Percentiles rank a stretch among this genome's conserved stretches.
Conservation (phyloP, 306 rosid species). For the Dryas alaskensis region DNA sequence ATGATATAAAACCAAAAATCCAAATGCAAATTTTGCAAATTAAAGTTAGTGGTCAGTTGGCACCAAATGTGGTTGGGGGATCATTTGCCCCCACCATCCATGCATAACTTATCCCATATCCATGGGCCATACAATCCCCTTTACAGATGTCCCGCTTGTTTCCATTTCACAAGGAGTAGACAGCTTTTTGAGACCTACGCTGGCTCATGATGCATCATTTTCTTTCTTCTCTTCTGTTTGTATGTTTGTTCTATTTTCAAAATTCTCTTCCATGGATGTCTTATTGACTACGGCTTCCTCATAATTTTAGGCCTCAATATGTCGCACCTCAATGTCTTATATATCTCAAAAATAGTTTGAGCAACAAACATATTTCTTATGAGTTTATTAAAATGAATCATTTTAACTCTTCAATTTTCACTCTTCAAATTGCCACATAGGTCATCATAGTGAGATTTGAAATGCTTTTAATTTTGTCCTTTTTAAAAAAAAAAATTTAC, state of each 20-base stretch:
- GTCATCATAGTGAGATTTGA: no score
- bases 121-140: conserved; percentile 41
- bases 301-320: conserved; percentile 7
- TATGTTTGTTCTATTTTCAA: conserved; percentile 40
- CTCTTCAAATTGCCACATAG: no score
- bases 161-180: conserved; percentile 48
- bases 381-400: no score
- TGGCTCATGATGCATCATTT: conserved; percentile 39
- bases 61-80: conserved; percentile 61
- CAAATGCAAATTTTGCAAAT: neutral
- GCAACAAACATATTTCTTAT: no score
- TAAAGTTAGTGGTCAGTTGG: conserved; percentile 4
- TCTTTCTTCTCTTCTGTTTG: conserved; percentile 48
- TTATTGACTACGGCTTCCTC: conserved; percentile 3
- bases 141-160: conserved; percentile 42
- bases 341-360: no score
- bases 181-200: conserved; percentile 35
- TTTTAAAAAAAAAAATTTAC: no score
- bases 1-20: neutral
- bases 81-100: conserved; percentile 56
- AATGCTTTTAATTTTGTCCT: no score
- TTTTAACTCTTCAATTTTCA: no score
- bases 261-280: conserved; percentile 39
- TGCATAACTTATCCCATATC: conserved; percentile 24
- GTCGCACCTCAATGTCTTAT: neutral